Evolutionary conservation across 495 filamentous ascomycete species (phyloP).

Genomic region (Xylaria bambusicola): DNA sequence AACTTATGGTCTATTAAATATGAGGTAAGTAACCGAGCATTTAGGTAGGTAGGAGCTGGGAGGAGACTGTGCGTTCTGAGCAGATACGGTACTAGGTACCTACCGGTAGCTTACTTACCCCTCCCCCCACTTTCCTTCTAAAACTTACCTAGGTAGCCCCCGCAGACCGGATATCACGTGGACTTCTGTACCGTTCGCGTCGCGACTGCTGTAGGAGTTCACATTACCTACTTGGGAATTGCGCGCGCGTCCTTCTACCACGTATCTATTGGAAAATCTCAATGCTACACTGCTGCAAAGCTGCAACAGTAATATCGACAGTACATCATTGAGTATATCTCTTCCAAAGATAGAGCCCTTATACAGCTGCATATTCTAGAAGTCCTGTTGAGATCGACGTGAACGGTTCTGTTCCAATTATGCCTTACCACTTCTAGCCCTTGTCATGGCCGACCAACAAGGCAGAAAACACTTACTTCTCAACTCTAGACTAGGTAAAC

Average conservation of each 20-base stretch:
- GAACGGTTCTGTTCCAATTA: neutral
- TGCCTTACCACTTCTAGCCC: neutral
- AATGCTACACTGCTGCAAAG: neutral
- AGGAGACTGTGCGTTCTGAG: no score
- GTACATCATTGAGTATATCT: neutral
- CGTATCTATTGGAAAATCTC: no score
- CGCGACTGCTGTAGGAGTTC: neutral
- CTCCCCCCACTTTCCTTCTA: no score
- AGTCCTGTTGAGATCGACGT: neutral
- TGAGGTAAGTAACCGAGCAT: no score
- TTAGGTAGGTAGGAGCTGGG: neutral
- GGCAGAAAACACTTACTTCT: neutral
- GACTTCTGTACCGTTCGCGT: neutral
- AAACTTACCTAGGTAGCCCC: no score
- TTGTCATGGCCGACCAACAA: neutral
- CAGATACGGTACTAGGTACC: no score
- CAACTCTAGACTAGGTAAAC: neutral
- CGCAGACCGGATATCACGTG: conserved; percentile 12
- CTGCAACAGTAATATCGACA: neutral
- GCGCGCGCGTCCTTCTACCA: no score
- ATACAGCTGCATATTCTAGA: neutral
- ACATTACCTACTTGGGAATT: no score
- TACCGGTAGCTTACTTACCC: neutral
- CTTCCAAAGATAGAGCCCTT: neutral
- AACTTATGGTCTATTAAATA: no score